phyloP scores from a whole-genome alignment of 2,329 filamentous ascomycete genomes.

The Nemania sp. region DNA sequence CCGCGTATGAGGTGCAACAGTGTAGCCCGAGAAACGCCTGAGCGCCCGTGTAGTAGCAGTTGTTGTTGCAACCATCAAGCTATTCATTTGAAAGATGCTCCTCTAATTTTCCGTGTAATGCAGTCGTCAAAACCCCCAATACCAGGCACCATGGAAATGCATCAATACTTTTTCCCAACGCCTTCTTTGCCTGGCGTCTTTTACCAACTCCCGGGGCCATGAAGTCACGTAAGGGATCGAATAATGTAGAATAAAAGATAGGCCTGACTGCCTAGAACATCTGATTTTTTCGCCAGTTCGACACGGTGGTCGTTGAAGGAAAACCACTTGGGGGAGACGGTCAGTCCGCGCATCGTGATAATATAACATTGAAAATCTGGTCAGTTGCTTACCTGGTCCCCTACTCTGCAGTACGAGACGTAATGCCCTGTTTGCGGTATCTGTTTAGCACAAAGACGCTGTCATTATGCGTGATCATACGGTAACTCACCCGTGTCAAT shows the following conservation, averaged over 20 bases:
- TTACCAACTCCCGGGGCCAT: not conserved
- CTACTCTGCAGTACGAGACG: conserved; percentile 83
- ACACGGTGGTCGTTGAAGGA: conserved; percentile 95
- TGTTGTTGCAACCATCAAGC: conserved; percentile 1
- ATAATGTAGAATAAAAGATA: conserved; percentile 90
- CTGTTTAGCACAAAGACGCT: not conserved
- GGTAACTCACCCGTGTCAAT: conserved; percentile 69
- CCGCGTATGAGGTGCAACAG: not conserved
- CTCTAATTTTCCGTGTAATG: conserved; percentile 27
- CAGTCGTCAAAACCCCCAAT: conserved; percentile 19
- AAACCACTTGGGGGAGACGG: conserved; percentile 69
- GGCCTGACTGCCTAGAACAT: conserved; percentile 83
- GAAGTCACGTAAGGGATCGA: conserved; percentile 47
- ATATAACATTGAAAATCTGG: not conserved
- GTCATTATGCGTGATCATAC: not conserved
- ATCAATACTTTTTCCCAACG: conserved; percentile 3
- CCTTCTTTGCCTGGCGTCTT: not conserved
- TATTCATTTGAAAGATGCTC: conserved; percentile 22
- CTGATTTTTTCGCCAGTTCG: conserved; percentile 77
- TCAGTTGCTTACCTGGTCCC: conserved; percentile 61
- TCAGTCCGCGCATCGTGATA: conserved; percentile 5
- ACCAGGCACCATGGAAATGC: conserved; percentile 35
- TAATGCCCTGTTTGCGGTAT: conserved; percentile 70
- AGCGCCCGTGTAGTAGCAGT: conserved; percentile 16
- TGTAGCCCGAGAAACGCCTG: conserved; percentile 11